A percentile compares a stretch with the other conserved stretches of the same genome.
Conservation (phyloP, 2,329 filamentous ascomycete genomes). For the Penicillium freii region DNA sequence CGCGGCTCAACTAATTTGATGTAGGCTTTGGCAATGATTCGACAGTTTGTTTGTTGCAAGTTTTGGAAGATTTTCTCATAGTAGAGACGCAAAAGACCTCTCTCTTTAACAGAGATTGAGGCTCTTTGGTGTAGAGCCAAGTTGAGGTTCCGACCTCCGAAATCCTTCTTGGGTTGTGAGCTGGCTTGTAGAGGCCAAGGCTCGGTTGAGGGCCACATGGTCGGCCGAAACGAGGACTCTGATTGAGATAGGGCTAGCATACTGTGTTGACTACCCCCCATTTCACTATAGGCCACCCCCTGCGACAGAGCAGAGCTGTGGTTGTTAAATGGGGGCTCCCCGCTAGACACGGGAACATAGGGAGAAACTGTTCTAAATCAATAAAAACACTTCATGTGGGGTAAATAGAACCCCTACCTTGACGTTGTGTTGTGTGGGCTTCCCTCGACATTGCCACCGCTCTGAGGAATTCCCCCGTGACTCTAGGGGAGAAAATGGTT, state of each 20-base stretch:
- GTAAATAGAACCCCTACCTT: slow-evolving; percentile 18
- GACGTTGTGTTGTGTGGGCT: slow-evolving; percentile 14
- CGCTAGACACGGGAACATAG: not conserved
- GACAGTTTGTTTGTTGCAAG: slow-evolving; percentile 38
- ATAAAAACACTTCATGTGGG: not conserved
- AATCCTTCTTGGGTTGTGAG: slow-evolving; percentile 3
- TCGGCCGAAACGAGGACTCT: slow-evolving; percentile 2
- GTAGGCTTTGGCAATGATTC: slow-evolving; percentile 37
- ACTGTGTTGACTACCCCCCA: slow-evolving; percentile 1
- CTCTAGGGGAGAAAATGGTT: slow-evolving; percentile 29
- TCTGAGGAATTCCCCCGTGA: slow-evolving; percentile 30
- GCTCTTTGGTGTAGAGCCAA: slow-evolving; percentile 26
- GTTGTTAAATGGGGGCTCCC: not conserved
- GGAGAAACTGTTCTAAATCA: slow-evolving; percentile 2
- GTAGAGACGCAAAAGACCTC: slow-evolving; percentile 27
- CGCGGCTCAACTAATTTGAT: slow-evolving; percentile 39
- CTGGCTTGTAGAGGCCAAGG: slow-evolving; percentile 4
- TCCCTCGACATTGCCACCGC: slow-evolving; percentile 31
- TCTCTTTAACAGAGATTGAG: slow-evolving; percentile 27
- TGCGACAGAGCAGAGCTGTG: slow-evolving; percentile 6
- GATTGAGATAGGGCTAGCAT: not conserved
- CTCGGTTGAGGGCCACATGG: slow-evolving; percentile 15
- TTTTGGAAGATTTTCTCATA: slow-evolving; percentile 36
- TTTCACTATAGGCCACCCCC: not conserved
- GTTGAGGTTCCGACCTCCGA: slow-evolving; percentile 14